These are phyloP conservation scores for Hansenula sp. DNA, from an alignment of 1,139 yeast genomes.

Conservation along the genomic window DNA sequence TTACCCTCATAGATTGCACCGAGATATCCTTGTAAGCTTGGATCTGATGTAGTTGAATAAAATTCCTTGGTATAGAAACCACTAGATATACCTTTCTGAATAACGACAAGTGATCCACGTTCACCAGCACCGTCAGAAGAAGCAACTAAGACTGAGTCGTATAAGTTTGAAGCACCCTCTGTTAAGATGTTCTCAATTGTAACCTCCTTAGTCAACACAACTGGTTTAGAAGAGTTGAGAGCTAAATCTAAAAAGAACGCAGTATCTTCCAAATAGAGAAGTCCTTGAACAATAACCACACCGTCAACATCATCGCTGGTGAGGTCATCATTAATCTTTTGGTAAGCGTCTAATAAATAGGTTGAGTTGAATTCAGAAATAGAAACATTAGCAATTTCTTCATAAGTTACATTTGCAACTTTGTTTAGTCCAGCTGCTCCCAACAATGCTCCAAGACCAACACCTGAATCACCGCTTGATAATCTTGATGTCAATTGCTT, in stretches of 20 bases:
- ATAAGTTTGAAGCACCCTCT: constrained; percentile 51
- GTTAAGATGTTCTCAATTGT: constrained; percentile 50
- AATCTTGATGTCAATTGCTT: background rate
- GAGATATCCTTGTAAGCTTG: constrained; percentile 49
- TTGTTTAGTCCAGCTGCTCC: background rate
- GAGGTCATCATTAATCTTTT: background rate
- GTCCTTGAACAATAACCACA: constrained; percentile 50
- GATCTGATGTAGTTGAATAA: constrained; percentile 41
- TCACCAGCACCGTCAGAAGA: constrained; percentile 32
- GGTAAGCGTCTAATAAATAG: background rate
- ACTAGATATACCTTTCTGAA: constrained; percentile 45
- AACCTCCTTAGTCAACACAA: constrained; percentile 51
- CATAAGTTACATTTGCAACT: background rate
- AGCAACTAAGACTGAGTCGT: constrained; percentile 46
- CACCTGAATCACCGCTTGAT: background rate
- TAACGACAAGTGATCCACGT: constrained; percentile 46
- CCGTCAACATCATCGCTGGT: constrained; percentile 28
- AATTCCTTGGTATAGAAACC: constrained; percentile 50
- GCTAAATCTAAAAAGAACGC: constrained; percentile 48
- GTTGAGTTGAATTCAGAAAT: constrained; percentile 3
- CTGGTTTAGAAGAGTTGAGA: constrained; percentile 38
- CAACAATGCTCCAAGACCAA: background rate
- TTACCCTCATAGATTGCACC: constrained; percentile 38
- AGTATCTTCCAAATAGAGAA: constrained; percentile 53
- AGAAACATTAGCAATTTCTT: background rate